Evolutionary conservation across 441 rosid genomes (phyloP), one percentile per base, ranked within the genome.

Genomic region (Pelargonium citronellum): DNA sequence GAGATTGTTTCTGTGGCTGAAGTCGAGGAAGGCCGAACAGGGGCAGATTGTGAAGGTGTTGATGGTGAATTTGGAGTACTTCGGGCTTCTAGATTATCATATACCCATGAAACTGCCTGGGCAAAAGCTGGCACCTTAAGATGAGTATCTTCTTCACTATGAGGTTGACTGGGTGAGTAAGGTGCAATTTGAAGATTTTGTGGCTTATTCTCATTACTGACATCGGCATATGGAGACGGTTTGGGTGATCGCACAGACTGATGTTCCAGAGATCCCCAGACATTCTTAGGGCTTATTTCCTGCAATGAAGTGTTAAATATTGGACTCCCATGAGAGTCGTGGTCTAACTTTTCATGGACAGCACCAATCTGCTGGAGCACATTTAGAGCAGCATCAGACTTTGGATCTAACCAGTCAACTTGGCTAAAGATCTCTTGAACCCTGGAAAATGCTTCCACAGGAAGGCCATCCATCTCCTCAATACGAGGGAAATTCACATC

Each of bases 401-500:
- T 76, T 27, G 87, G 86, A 77, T 86, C 87, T 77, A 71, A 78
- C 95, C 99, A 94, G 74, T 91, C 99, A 61, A 84, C 89, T 16
- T 82, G 83, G 79, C 83, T 91, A 78, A 94, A 94, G 61, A 94
- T 83, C 78, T 94, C 99, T 39, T 87, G 94, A 80, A 91, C 99
- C 82, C 87, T 90, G 69, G 90, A 83, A 84, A 94, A 91, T 75
- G 91, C 97, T 84, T 91, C 99, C 69, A 87, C 73, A 0, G 95
- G 94, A 76, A 94, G 90, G 72, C 95, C 97, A 51, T 86, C 96
- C 76, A 88, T 87, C 71, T 83, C 97, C 77, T 90, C 92, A 74
- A 86, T 81, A 79, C 79, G 73, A 24, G 89, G 73, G 79, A 90
- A 81, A 75, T 89, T 87, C 63, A 87, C 78, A 63, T 86, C 66